Conservation (phyloP, 2,329 filamentous ascomycete species). For the Ophiosphaerella herpotricha region DNA sequence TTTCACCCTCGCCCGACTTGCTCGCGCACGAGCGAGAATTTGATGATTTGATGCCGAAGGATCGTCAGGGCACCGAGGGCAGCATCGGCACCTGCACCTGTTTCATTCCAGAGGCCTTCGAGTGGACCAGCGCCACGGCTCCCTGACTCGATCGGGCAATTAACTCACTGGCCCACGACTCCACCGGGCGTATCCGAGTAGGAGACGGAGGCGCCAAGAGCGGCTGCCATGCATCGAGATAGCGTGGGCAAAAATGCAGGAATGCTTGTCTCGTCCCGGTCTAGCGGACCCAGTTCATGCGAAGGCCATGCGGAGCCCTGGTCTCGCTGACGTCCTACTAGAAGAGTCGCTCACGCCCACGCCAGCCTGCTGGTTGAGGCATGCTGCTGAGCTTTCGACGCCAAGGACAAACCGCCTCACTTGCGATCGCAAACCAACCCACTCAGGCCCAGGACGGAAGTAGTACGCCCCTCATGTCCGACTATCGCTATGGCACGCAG, state of each 20-base stretch:
- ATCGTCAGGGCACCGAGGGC: slow-evolving; percentile 5
- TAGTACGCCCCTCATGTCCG: slow-evolving; percentile 21
- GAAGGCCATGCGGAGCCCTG: slow-evolving; percentile 5
- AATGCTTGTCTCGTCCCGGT: slow-evolving; percentile 20
- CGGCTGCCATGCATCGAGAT: slow-evolving; percentile 21
- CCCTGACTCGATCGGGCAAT: too few species aligned
- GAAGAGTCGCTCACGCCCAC: slow-evolving; percentile 27
- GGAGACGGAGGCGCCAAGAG: slow-evolving; percentile 19
- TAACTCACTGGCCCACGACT: too few species aligned
- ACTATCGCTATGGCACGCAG: slow-evolving; percentile 39
- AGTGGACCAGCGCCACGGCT: too few species aligned
- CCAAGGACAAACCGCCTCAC: slow-evolving; percentile 11
- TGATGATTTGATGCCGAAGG: background rate
- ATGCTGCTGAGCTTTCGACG: slow-evolving; percentile 23
- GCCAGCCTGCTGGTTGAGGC: slow-evolving; percentile 22
- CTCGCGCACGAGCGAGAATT: too few species aligned
- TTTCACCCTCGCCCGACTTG: background rate
- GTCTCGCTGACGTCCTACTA: background rate
- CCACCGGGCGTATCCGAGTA: too few species aligned
- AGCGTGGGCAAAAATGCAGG: slow-evolving; percentile 20
- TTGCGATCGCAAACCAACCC: slow-evolving; percentile 4
- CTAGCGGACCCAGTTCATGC: slow-evolving; percentile 29
- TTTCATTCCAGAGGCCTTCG: too few species aligned
- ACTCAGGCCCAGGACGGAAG: slow-evolving; percentile 13
- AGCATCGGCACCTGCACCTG: background rate